phyloP scores from a whole-genome alignment of 1,284 basidiomycete genomes.

The Megacollybia platyphylla region DNA sequence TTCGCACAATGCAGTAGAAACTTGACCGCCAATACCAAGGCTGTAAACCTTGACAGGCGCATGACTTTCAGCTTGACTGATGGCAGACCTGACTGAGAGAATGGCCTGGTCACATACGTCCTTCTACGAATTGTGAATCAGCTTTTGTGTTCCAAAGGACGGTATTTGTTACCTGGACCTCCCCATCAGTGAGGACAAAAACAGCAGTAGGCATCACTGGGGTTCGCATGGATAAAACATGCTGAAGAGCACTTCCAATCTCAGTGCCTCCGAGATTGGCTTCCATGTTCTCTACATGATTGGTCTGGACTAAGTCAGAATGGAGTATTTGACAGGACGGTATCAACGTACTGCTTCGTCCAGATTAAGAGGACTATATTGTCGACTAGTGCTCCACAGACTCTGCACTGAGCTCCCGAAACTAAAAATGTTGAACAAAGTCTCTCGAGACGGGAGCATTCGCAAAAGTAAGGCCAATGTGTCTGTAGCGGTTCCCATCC shows the following conservation, averaged over 20 bases:
- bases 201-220: conserved; percentile 23
- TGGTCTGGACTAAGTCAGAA: conserved; percentile 10
- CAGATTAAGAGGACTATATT: conserved; percentile 20
- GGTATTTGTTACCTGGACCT: conserved; percentile 12
- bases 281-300: conserved; percentile 22
- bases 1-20: conserved; percentile 37
- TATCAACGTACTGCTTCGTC: conserved; percentile 22
- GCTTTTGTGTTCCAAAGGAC: no score
- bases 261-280: conserved; percentile 37
- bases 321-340: not conserved
- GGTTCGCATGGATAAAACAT: conserved; percentile 19
- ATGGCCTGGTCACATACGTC: conserved; percentile 6
- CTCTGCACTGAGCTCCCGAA: conserved; percentile 22
- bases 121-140: no score
- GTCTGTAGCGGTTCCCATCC: conserved; percentile 25
- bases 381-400: conserved; percentile 23
- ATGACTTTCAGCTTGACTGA: conserved; percentile 11
- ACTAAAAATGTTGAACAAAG: conserved; percentile 36
- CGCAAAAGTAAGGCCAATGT: conserved; percentile 25
- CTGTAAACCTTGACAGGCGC: conserved; percentile 35
- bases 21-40: conserved; percentile 37
- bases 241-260: conserved; percentile 22
- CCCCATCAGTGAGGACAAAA: conserved; percentile 44
- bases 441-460: conserved; percentile 21
- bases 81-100: conserved; percentile 15